Evolutionary conservation across 371 early-diverging fungal genomes (phyloP).

Genomic region (Mucor velutinosus): DNA sequence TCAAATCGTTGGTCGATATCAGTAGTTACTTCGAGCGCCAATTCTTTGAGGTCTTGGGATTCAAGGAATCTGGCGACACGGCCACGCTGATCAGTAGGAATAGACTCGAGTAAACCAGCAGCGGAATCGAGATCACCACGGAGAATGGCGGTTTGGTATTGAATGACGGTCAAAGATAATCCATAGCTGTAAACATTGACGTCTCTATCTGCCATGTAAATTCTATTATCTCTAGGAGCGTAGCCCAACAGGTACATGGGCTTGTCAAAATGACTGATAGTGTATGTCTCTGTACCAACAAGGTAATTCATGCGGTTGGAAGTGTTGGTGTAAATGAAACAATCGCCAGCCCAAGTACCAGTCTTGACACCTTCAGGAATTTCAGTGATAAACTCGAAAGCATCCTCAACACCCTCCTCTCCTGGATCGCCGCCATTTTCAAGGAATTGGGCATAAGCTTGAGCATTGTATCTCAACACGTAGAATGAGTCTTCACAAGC

Average conservation of each 20-base stretch:
- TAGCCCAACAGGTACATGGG: slow-evolving; percentile 93
- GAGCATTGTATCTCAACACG: slow-evolving; percentile 89
- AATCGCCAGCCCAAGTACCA: slow-evolving; percentile 97
- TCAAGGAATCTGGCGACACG: slow-evolving; percentile 95
- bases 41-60: slow-evolving; percentile 85
- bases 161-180: slow-evolving; percentile 91
- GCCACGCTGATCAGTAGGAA: slow-evolving; percentile 87
- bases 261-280: slow-evolving; percentile 93
- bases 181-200: slow-evolving; percentile 86
- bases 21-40: slow-evolving; percentile 90
- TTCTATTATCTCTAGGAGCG: slow-evolving; percentile 90
- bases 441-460: slow-evolving; percentile 75
- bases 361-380: slow-evolving; percentile 88
- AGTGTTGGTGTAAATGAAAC: slow-evolving; percentile 94
- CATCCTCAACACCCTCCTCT: slow-evolving; percentile 96
- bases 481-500: slow-evolving; percentile 91
- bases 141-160: slow-evolving; percentile 95
- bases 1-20: slow-evolving; percentile 96
- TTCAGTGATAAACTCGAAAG: slow-evolving; percentile 93
- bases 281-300: slow-evolving; percentile 90
- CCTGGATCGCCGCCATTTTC: slow-evolving; percentile 77
- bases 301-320: slow-evolving; percentile 93
- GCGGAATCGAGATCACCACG: slow-evolving; percentile 90
- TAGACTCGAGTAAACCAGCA: slow-evolving; percentile 72
- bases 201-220: slow-evolving; percentile 94